Evolutionary conservation across 1,284 basidiomycete genomes (phyloP).

Genomic region (Ceratobasidium sp.): DNA sequence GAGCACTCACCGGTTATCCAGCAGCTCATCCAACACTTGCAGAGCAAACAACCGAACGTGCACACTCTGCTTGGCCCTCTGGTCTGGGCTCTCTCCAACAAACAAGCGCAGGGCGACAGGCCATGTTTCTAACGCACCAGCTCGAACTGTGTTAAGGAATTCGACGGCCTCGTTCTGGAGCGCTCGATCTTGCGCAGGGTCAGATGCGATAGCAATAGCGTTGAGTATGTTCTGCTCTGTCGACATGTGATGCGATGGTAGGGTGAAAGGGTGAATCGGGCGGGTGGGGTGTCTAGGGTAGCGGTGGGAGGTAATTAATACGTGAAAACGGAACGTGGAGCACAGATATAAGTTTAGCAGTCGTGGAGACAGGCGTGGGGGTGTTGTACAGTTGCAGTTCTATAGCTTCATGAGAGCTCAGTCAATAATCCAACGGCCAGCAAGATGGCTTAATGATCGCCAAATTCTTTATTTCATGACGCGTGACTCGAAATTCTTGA

Average conservation of each 20-base stretch:
- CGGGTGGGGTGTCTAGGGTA: too few species aligned
- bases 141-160: slow-evolving; percentile 81
- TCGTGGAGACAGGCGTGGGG: background rate
- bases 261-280: background rate
- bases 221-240: slow-evolving; percentile 73
- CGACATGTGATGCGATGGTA: slow-evolving; percentile 23
- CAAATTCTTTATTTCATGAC: slow-evolving; percentile 40
- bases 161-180: slow-evolving; percentile 85
- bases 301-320: slow-evolving; percentile 34
- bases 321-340: slow-evolving; percentile 26
- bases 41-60: slow-evolving; percentile 89
- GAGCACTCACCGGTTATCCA: slow-evolving; percentile 82
- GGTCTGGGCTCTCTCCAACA: slow-evolving; percentile 70
- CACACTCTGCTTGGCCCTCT: slow-evolving; percentile 73
- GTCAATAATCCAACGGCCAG: slow-evolving; percentile 33
- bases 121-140: slow-evolving; percentile 83
- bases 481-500: slow-evolving; percentile 44
- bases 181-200: slow-evolving; percentile 70
- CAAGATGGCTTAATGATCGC: slow-evolving; percentile 21
- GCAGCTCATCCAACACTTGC: slow-evolving; percentile 86
- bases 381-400: slow-evolving; percentile 33
- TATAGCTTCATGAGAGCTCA: slow-evolving; percentile 40
- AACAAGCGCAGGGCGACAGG: slow-evolving; percentile 81
- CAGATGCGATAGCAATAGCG: slow-evolving; percentile 86
- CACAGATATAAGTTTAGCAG: slow-evolving; percentile 35